These are phyloP conservation scores for Artemisia argyi DNA, from an alignment of 129 eudicot genomes.

Conservation along the genomic window DNA sequence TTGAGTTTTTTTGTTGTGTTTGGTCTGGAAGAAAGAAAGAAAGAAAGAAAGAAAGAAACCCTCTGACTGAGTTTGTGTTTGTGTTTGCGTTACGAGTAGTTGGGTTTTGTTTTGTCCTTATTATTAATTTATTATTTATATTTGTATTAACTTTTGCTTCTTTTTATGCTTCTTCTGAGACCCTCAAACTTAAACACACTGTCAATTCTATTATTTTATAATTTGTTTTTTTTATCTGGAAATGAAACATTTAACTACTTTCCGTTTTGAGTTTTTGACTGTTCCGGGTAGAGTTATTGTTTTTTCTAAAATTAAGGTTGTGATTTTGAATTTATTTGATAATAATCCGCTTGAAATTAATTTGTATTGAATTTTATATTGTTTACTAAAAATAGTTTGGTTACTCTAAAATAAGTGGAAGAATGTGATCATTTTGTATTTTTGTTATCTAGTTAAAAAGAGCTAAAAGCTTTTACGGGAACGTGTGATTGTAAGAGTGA, in stretches of 20 bases:
- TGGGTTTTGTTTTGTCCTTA: constrained; percentile 38
- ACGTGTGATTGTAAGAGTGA: too few relatives aligned
- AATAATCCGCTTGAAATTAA: too few relatives aligned
- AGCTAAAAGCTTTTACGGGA: too few relatives aligned
- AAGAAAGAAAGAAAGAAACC: constrained; percentile 15
- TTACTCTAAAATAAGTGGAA: too few relatives aligned
- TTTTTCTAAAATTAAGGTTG: too few relatives aligned
- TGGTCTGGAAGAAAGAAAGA: background rate
- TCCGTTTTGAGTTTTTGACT: background rate
- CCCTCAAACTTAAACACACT: constrained; percentile 28
- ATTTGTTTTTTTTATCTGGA: background rate
- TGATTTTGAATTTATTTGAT: too few relatives aligned
- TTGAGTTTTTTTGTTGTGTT: constrained; percentile 5
- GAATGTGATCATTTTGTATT: too few relatives aligned
- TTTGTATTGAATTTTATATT: too few relatives aligned
- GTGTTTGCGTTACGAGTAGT: constrained; percentile 29
- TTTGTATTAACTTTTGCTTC: constrained; percentile 25
- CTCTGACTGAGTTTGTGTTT: background rate
- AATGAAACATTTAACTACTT: background rate
- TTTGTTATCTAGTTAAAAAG: too few relatives aligned
- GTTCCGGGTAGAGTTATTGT: too few relatives aligned
- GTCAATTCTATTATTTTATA: constrained; percentile 21
- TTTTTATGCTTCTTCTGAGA: constrained; percentile 19
- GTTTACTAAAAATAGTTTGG: too few relatives aligned
- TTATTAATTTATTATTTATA: constrained; percentile 4